Percentiles rank a stretch among this genome's conserved stretches.
These are phyloP conservation scores for Bacterosira constricta DNA, from an alignment of 108 stramenopile species.

Conservation along the genomic window DNA sequence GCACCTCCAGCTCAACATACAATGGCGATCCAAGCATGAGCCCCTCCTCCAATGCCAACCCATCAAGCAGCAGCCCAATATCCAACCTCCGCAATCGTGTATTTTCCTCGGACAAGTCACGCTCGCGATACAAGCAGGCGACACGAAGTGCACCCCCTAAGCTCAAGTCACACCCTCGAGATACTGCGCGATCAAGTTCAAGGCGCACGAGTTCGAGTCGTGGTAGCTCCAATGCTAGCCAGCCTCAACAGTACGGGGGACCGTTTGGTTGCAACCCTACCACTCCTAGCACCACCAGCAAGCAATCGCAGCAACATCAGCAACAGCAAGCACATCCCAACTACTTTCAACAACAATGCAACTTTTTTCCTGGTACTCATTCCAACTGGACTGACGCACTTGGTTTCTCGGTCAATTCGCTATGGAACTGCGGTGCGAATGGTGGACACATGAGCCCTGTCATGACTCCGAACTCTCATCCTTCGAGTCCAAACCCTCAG, in stretches of 20 bases:
- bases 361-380: conserved; percentile 41
- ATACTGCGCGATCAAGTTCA: conserved; percentile 43
- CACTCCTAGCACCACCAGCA: neutral
- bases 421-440: conserved; percentile 83
- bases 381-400: conserved; percentile 76
- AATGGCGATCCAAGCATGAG: neutral
- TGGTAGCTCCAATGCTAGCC: neutral
- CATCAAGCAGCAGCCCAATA: neutral
- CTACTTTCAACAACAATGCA: conserved; percentile 39
- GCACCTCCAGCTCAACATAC: neutral
- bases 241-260: neutral
- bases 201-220: neutral
- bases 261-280: conserved; percentile 1
- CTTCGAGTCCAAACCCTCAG: conserved; percentile 21
- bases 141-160: conserved; percentile 65
- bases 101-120: conserved; percentile 29
- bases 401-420: conserved; percentile 69
- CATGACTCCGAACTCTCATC: conserved; percentile 51
- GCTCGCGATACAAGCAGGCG: conserved; percentile 46
- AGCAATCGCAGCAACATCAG: conserved; percentile 5
- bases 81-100: conserved; percentile 50
- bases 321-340: conserved; percentile 18
- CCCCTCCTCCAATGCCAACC: neutral
- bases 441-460: conserved; percentile 53
- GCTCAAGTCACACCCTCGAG: conserved; percentile 76